Conservation (phyloP, 257 asterid genomes). For the Capsicum rhomboideum region DNA sequence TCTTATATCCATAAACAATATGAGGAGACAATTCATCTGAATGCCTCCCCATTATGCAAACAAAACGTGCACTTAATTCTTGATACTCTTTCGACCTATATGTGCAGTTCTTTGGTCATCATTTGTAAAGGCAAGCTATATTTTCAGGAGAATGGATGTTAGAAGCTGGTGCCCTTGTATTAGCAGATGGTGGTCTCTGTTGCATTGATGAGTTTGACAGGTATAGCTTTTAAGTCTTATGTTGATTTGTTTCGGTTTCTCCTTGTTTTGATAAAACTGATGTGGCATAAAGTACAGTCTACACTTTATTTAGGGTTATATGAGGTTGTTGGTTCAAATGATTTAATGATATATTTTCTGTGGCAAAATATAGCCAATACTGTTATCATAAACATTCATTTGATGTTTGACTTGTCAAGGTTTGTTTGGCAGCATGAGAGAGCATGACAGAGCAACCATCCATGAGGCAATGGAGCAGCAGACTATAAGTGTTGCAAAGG, state of each 20-base stretch:
- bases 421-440: slow-evolving; percentile 74
- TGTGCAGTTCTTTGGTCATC: not conserved
- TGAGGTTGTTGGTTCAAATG: not conserved
- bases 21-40: not conserved
- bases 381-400: not conserved
- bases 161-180: slow-evolving; percentile 98
- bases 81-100: not conserved
- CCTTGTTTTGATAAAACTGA: not conserved
- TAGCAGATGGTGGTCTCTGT: slow-evolving; percentile 99
- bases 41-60: not conserved
- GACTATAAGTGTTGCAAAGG: slow-evolving; percentile 99
- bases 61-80: not conserved
- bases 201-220: slow-evolving; percentile 99
- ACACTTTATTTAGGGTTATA: not conserved
- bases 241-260: not conserved
- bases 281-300: not conserved
- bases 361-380: not conserved
- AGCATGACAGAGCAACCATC: slow-evolving; percentile 92
- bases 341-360: not conserved
- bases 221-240: slow-evolving; percentile 21
- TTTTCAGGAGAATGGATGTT: slow-evolving; percentile 95
- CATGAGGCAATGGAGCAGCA: slow-evolving; percentile 99
- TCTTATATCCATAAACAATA: not conserved
- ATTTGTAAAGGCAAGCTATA: not conserved
- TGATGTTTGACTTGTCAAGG: not conserved